Conservation (phyloP, 73 alveolate species). For the Paramecium octaurelia region DNA sequence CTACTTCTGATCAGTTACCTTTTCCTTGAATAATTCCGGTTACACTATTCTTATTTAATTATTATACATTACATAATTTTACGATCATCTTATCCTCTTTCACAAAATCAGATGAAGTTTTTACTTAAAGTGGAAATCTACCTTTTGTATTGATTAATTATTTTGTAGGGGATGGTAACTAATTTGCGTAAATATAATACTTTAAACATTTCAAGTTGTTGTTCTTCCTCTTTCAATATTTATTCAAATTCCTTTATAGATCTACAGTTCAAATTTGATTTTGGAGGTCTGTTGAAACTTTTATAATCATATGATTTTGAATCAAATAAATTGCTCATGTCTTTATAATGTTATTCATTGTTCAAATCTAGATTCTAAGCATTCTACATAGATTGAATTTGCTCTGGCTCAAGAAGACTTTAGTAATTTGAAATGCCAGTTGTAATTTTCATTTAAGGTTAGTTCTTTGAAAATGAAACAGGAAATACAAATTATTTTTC, state of each 20-base stretch:
- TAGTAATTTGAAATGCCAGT: neutral
- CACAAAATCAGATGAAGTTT: neutral
- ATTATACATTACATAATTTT: neutral
- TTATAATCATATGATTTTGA: constrained; percentile 23
- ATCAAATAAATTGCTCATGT: neutral
- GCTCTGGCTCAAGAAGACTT: neutral
- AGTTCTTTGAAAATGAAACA: neutral
- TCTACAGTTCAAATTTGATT: neutral
- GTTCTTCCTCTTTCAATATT: neutral
- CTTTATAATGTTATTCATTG: neutral
- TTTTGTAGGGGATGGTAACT: neutral
- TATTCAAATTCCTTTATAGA: constrained; percentile 4
- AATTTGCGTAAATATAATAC: neutral
- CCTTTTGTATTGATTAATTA: constrained; percentile 8
- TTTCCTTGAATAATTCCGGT: constrained; percentile 34
- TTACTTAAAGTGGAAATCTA: neutral
- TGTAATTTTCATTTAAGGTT: neutral
- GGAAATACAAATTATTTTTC: neutral
- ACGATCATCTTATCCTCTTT: neutral
- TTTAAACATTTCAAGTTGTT: constrained; percentile 18
- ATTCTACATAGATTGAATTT: neutral
- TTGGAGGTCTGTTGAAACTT: neutral
- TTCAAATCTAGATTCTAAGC: constrained; percentile 15
- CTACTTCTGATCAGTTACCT: neutral
- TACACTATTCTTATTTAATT: neutral